Evolutionary conservation across 2,329 filamentous ascomycete genomes (phyloP), one percentile per base, ranked within the genome.

Genomic region (Aciculosporium take): DNA sequence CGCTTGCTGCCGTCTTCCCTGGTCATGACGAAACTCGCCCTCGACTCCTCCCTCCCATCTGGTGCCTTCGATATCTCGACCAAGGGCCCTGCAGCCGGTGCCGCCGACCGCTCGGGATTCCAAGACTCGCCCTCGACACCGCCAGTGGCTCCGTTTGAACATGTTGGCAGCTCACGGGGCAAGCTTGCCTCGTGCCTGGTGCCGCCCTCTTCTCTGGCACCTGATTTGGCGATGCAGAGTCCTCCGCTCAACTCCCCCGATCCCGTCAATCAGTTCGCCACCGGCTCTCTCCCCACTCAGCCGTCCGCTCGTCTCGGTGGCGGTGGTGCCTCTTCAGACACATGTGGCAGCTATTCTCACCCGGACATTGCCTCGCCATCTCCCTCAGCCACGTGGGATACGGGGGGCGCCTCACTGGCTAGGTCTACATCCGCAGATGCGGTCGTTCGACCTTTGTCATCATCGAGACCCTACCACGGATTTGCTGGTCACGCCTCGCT

Each of bases 31-130:
- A 66, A 59, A 46, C 44, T 65, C 27, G 57, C 60, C 27, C 55
- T 61, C 44, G 63, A 68, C 47, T 62, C 64, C 23, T 66, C 67
- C 51, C 53, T 65, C 50, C 62, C 65, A 9, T 58, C 58, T 36
- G 60, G 60, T 46, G 57, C 55, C 39, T 50, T 56, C 45, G 62
- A 65, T n/a, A 20, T 29, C 33, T 23, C 41, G 3, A 28, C 40
- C 29, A 53, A 54, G 44, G 51, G 50, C 45, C 54, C 56, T 30
- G 39, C 38, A 20, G 23, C 33, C 39, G 9, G 37, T 23, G 13
- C 35, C 30, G 25, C 30, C 40, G 37, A 43, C 13, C 41, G 29
- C 38, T 45, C 44, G 17, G 34, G 40, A 20, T 21, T 42, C 32
- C 27, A 44, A 44, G 24, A 33, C 21, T 17, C 27, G 18, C 23